A percentile compares a stretch with the other conserved stretches of the same genome.
phyloP scores from a whole-genome alignment of 176 grass and related monocot genomes.

The Musa troglodytarum region DNA sequence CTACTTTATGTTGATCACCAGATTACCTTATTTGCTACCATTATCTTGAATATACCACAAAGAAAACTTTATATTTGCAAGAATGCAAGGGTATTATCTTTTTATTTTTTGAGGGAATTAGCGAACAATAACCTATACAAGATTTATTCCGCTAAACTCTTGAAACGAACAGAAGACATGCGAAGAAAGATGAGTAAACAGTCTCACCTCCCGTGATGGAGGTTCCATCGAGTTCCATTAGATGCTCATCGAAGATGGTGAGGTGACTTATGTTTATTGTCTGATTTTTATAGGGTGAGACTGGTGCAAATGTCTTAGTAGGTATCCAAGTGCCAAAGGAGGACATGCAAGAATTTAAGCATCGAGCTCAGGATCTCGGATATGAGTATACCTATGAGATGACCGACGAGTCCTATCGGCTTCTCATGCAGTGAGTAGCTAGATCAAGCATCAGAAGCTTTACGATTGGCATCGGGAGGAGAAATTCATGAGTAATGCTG shows the following conservation, averaged over 20 bases:
- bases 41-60: too few species aligned
- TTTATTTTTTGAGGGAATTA: too few species aligned
- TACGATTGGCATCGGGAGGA: not conserved
- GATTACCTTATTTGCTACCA: too few species aligned
- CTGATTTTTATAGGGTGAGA: constrained; percentile 48
- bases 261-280: not conserved
- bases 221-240: not conserved
- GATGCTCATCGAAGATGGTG: too few species aligned
- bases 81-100: too few species aligned
- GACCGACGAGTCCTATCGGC: constrained; percentile 60
- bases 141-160: too few species aligned
- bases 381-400: constrained; percentile 73
- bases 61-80: too few species aligned
- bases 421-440: constrained; percentile 45
- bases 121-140: too few species aligned
- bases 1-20: too few species aligned
- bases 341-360: constrained; percentile 55
- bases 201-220: not conserved
- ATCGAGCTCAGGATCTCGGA: constrained; percentile 43
- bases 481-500: not conserved
- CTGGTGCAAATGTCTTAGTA: constrained; percentile 83
- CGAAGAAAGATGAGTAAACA: not conserved
- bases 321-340: constrained; percentile 70
- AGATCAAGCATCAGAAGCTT: not conserved
- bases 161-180: not conserved